phyloP scores from a whole-genome alignment of 1,284 basidiomycete species.

The Moesziomyces sp. region DNA sequence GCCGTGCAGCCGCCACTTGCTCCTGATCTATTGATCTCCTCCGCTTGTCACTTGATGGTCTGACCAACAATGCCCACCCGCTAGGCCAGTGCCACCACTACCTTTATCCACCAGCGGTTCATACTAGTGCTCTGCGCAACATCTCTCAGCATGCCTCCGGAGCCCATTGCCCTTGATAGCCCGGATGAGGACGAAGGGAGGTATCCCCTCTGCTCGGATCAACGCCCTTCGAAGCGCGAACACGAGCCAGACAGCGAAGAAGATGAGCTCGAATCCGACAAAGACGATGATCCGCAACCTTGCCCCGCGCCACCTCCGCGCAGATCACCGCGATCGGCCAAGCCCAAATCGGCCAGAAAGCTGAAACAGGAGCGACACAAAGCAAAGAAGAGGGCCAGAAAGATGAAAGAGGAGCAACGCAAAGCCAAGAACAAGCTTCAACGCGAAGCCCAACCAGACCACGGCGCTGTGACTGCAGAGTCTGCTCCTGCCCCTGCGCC shows the following conservation, averaged over 20 bases:
- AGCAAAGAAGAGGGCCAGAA: neutral
- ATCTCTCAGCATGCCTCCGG: slow-evolving; percentile 17
- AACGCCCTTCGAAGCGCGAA: neutral
- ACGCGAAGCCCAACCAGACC: neutral
- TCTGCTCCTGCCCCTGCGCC: neutral
- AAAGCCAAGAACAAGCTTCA: too few relatives aligned
- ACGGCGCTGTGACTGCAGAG: neutral
- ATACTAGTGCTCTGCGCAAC: neutral
- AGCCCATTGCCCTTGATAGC: slow-evolving; percentile 10
- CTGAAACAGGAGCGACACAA: neutral
- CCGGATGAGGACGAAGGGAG: slow-evolving; percentile 17
- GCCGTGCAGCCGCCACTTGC: too few relatives aligned
- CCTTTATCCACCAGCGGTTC: neutral
- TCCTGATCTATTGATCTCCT: too few relatives aligned
- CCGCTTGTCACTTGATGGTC: too few relatives aligned
- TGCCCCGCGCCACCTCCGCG: neutral
- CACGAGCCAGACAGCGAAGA: neutral
- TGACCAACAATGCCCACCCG: too few relatives aligned
- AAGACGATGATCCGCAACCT: neutral
- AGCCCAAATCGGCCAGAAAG: neutral
- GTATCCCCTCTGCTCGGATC: slow-evolving; percentile 11
- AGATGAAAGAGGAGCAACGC: neutral
- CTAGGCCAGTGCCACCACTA: too few relatives aligned
- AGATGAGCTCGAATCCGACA: neutral
- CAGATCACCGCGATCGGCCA: neutral